A percentile compares a stretch with the other conserved stretches of the same genome.
These are phyloP conservation scores for Tolypocladium ophioglossoides DNA, from an alignment of 2,329 filamentous ascomycete species.

Conservation along the genomic window DNA sequence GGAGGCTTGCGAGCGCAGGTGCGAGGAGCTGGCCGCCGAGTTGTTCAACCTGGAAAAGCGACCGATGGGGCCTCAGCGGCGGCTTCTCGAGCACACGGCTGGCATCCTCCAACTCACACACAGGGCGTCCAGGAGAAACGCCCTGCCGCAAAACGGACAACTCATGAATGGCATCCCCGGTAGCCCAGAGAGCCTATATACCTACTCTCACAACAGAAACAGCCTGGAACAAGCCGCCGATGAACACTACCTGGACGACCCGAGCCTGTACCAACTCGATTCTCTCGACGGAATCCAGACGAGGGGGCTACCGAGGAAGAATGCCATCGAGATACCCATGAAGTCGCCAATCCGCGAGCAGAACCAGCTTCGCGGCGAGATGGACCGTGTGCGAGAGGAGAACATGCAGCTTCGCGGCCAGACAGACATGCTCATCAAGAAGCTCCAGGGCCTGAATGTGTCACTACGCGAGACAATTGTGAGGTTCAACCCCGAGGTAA, in stretches of 20 bases:
- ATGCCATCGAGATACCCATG: conserved; percentile 44
- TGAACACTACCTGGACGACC: conserved; percentile 63
- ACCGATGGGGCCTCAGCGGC: conserved; percentile 61
- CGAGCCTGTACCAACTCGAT: conserved; percentile 62
- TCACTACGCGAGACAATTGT: conserved; percentile 58
- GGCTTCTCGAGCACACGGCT: conserved; percentile 80
- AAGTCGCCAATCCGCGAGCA: conserved; percentile 47
- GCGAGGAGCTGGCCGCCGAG: conserved; percentile 74
- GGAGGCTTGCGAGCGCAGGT: conserved; percentile 63
- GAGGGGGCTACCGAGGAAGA: conserved; percentile 22
- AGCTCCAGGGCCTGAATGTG: conserved; percentile 56
- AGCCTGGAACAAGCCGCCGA: conserved; percentile 45
- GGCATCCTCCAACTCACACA: conserved; percentile 88
- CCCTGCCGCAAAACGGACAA: conserved; percentile 29
- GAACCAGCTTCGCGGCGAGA: conserved; percentile 37
- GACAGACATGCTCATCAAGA: conserved; percentile 28
- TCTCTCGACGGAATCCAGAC: conserved; percentile 39
- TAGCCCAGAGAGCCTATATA: conserved; percentile 68
- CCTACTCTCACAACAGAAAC: conserved; percentile 51
- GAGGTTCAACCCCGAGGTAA: conserved; percentile 46
- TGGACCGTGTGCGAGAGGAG: conserved; percentile 34
- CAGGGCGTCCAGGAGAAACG: conserved; percentile 53
- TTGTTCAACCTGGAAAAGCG: conserved; percentile 71
- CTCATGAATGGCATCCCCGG: conserved; percentile 52
- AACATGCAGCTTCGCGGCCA: conserved; percentile 26